phyloP scores from a whole-genome alignment of 768 basidiomycete species.

The Trametes meyenii region DNA sequence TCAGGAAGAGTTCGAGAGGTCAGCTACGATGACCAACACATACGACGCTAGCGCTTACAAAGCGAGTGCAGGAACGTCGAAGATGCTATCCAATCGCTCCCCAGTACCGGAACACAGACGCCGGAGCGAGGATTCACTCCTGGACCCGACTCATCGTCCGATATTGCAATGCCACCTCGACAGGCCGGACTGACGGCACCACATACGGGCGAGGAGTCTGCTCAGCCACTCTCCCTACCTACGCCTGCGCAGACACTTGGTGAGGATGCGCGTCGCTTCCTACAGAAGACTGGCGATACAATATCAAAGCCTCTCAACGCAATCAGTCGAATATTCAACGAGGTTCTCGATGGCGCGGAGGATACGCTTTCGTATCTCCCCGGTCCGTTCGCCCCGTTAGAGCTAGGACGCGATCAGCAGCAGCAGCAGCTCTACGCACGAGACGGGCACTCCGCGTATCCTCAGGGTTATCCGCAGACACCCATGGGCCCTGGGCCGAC shows the following conservation, averaged over 20 bases:
- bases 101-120: slow-evolving; percentile 38
- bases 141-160: slow-evolving; percentile 31
- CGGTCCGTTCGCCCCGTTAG: slow-evolving; percentile 71
- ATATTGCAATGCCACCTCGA: slow-evolving; percentile 22
- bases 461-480: slow-evolving; percentile 40
- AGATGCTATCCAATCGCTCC: slow-evolving; percentile 54
- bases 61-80: slow-evolving; percentile 53
- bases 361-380: slow-evolving; percentile 66
- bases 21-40: slow-evolving; percentile 20
- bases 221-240: slow-evolving; percentile 72
- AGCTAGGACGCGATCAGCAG: slow-evolving; percentile 56
- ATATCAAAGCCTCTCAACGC: slow-evolving; percentile 91
- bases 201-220: slow-evolving; percentile 88
- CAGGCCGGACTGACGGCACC: slow-evolving; percentile 24
- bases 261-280: slow-evolving; percentile 78
- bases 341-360: slow-evolving; percentile 74
- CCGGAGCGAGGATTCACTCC: slow-evolving; percentile 33
- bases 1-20: slow-evolving; percentile 91
- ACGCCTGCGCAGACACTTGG: slow-evolving; percentile 46
- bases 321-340: slow-evolving; percentile 84
- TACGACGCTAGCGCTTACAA: background rate
- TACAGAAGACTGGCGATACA: slow-evolving; percentile 89
- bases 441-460: slow-evolving; percentile 35
- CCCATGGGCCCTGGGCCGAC: slow-evolving; percentile 39
- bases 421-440: slow-evolving; percentile 38